Evolutionary conservation across 805 yeast species (phyloP).

Genomic region (Candida xyloterini): DNA sequence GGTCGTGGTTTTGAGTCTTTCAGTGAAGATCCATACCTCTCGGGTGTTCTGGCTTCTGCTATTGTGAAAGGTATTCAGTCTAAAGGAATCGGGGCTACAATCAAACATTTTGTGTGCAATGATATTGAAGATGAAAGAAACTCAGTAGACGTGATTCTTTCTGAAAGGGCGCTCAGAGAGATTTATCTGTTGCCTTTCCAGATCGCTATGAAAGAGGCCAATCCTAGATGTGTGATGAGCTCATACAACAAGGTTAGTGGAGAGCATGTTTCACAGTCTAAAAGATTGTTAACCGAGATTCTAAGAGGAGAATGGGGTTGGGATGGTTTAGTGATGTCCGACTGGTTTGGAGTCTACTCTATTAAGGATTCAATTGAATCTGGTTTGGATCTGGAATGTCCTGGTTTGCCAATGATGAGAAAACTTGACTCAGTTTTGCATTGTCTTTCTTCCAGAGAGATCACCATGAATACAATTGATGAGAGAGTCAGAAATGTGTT

Average conservation of each 20-base stretch:
- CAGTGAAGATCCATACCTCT: conserved; percentile 28
- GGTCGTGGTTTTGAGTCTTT: conserved; percentile 28
- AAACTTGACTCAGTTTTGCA: conserved; percentile 39
- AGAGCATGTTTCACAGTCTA: conserved; percentile 52
- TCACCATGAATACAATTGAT: conserved; percentile 42
- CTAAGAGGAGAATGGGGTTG: conserved; percentile 58
- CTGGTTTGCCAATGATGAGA: conserved; percentile 55
- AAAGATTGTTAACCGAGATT: conserved; percentile 42
- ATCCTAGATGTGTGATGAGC: conserved; percentile 60
- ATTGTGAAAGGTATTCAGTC: conserved; percentile 56
- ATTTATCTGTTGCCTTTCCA: conserved; percentile 64
- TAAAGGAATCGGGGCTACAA: conserved; percentile 50
- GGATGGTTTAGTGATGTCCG: conserved; percentile 58
- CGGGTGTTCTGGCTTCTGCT: conserved; percentile 47
- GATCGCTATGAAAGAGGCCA: conserved; percentile 51
- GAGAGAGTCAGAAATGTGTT: conserved; percentile 49
- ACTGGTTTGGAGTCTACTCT: conserved; percentile 63
- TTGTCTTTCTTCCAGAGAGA: conserved; percentile 42
- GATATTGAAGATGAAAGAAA: conserved; percentile 59
- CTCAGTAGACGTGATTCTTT: conserved; percentile 46
- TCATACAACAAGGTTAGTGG: conserved; percentile 64
- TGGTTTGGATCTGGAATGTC: conserved; percentile 67
- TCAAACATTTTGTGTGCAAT: conserved; percentile 64
- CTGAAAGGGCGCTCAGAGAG: conserved; percentile 64
- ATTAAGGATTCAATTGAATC: conserved; percentile 46